phyloP scores from a whole-genome alignment of 495 filamentous ascomycete genomes.

The Niebla homalea region DNA sequence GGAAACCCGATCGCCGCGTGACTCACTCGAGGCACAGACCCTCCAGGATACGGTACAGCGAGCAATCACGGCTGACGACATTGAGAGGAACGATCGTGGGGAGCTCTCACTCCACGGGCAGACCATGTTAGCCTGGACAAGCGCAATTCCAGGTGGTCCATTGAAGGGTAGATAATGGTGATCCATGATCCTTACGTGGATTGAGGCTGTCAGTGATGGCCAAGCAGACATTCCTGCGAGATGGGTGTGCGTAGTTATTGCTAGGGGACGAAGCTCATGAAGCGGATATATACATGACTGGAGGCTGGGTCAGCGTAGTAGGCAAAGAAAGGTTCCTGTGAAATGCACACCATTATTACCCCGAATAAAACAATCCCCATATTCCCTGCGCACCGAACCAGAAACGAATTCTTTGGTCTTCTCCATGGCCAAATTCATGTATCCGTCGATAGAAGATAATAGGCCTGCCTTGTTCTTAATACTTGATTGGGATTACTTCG shows the following conservation, averaged over 20 bases:
- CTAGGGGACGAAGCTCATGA: not conserved
- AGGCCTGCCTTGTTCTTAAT: not conserved
- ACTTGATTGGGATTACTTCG: not conserved
- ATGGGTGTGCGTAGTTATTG: not conserved
- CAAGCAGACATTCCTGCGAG: not conserved
- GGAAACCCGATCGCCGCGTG: not conserved
- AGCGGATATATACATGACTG: slow-evolving; percentile 65
- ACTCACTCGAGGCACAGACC: slow-evolving; percentile 14
- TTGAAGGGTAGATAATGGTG: slow-evolving; percentile 11
- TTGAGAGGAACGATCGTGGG: slow-evolving; percentile 36
- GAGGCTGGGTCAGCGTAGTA: not conserved
- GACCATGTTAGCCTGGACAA: slow-evolving; percentile 41
- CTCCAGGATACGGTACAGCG: slow-evolving; percentile 28
- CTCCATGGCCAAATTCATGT: slow-evolving; percentile 97
- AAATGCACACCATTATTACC: slow-evolving; percentile 73
- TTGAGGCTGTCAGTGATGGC: not conserved
- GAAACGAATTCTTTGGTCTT: slow-evolving; percentile 85
- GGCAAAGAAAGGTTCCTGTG: not conserved
- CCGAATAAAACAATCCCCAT: slow-evolving; percentile 91
- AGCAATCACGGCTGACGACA: slow-evolving; percentile 27
- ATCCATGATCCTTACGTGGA: not conserved
- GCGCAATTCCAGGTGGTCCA: slow-evolving; percentile 13
- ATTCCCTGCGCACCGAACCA: slow-evolving; percentile 63
- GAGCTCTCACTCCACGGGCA: slow-evolving; percentile 42
- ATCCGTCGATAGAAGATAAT: slow-evolving; percentile 70